Evolutionary conservation across 139 green algal genomes (phyloP).

Genomic region (Volvox africanus): DNA sequence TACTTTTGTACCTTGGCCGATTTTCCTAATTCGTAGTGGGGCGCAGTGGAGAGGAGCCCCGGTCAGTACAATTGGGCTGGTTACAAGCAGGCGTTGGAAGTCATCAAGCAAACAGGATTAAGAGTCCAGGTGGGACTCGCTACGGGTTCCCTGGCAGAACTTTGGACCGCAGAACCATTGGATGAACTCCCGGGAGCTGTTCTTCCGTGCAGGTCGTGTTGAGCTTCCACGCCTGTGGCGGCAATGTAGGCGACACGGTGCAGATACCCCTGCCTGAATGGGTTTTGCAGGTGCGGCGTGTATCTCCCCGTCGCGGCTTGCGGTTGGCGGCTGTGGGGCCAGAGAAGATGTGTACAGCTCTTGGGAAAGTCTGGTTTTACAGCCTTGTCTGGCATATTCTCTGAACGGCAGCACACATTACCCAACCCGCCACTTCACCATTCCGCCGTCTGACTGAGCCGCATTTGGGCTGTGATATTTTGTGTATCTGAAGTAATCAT

Average conservation of each 20-base stretch:
- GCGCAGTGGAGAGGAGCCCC: conserved; percentile 86
- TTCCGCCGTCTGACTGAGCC: too few species aligned
- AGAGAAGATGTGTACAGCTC: too few species aligned
- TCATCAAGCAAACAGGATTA: conserved; percentile 81
- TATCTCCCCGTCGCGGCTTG: too few species aligned
- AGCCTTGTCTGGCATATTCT: too few species aligned
- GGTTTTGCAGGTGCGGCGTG: conserved; percentile 79
- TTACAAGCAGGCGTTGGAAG: conserved; percentile 86
- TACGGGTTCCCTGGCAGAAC: background rate
- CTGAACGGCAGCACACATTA: too few species aligned
- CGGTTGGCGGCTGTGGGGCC: too few species aligned
- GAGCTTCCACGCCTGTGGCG: conserved; percentile 94
- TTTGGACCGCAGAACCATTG: background rate
- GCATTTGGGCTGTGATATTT: too few species aligned
- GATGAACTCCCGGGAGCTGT: background rate
- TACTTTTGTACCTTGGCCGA: background rate
- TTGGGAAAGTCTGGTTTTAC: too few species aligned
- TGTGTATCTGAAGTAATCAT: too few species aligned
- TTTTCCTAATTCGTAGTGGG: conserved; percentile 77
- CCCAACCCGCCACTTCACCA: too few species aligned
- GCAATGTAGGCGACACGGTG: conserved; percentile 93
- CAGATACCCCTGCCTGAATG: conserved; percentile 86
- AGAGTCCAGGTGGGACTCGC: conserved; percentile 74
- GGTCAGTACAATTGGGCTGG: conserved; percentile 86
- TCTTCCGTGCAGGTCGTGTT: conserved; percentile 85